phyloP scores from a whole-genome alignment of 352 stramenopile genomes.

The Globisporangium nodosum region DNA sequence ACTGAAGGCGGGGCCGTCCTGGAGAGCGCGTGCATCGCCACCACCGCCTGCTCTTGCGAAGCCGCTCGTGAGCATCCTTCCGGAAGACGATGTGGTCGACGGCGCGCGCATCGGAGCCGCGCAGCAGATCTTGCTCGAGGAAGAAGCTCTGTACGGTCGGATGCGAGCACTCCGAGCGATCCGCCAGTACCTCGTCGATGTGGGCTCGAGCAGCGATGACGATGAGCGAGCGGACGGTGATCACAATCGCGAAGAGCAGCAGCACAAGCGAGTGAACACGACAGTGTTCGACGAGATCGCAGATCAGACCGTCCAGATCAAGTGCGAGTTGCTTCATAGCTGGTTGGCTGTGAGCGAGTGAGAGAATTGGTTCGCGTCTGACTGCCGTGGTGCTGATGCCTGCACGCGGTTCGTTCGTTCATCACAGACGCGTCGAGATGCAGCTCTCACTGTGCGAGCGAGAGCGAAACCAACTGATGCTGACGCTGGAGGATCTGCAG shows the following conservation, averaged over 20 bases:
- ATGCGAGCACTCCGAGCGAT: slow-evolving; percentile 11
- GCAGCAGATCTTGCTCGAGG: slow-evolving; percentile 28
- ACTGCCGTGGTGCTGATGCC: background rate
- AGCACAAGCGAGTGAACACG: background rate
- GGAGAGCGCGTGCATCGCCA: slow-evolving; percentile 5
- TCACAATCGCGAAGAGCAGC: background rate
- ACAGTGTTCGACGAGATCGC: slow-evolving; percentile 28
- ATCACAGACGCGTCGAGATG: background rate
- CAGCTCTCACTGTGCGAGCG: background rate
- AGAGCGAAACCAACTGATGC: slow-evolving; percentile 4
- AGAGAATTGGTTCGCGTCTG: background rate
- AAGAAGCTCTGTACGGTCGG: slow-evolving; percentile 45
- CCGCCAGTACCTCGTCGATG: slow-evolving; percentile 10
- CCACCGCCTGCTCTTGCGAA: slow-evolving; percentile 27
- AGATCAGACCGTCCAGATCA: slow-evolving; percentile 13
- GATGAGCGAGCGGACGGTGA: background rate
- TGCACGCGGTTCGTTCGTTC: background rate
- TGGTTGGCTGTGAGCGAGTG: background rate
- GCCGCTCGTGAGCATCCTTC: slow-evolving; percentile 39
- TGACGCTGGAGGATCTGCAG: slow-evolving; percentile 7
- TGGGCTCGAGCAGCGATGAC: too few species aligned
- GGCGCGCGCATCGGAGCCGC: slow-evolving; percentile 27
- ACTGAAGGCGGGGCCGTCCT: background rate
- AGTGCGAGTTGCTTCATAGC: slow-evolving; percentile 6
- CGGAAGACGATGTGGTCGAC: slow-evolving; percentile 40